phyloP scores from a whole-genome alignment of 139 green algal genomes.

The Helicosporidium sp. region DNA sequence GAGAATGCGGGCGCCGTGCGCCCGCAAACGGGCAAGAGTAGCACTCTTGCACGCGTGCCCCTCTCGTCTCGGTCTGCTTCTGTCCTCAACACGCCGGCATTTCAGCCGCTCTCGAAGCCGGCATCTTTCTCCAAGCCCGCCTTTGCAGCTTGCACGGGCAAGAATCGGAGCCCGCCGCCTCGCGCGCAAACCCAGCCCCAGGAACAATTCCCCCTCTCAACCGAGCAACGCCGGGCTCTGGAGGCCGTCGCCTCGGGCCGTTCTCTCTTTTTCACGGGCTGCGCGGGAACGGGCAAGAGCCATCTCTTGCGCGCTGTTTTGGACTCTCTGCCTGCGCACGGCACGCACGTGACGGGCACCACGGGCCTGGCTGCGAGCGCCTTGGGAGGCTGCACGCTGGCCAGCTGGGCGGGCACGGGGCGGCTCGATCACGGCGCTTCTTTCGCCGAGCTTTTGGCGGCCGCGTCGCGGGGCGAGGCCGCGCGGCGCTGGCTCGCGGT shows the following conservation, averaged over 20 bases:
- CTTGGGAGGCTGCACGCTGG: slow-evolving; percentile 33
- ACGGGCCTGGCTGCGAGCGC: slow-evolving; percentile 26
- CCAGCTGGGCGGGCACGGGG: slow-evolving; percentile 35
- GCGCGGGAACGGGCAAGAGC: slow-evolving; percentile 46
- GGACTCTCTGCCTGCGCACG: slow-evolving; percentile 8
- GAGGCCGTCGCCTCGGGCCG: too few relatives aligned
- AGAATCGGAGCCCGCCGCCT: not conserved
- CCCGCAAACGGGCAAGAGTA: not conserved
- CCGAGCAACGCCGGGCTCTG: not conserved
- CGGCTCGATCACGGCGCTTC: slow-evolving; percentile 10
- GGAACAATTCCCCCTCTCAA: not conserved
- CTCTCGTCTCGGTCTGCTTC: too few relatives aligned
- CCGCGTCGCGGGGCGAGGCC: slow-evolving; percentile 1
- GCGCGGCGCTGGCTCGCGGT: slow-evolving; percentile 19
- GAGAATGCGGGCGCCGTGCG: not conserved
- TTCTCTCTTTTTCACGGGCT: slow-evolving; percentile 5
- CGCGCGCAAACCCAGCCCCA: not conserved
- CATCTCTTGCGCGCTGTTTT: slow-evolving; percentile 35
- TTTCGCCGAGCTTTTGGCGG: slow-evolving; percentile 4
- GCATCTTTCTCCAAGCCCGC: not conserved
- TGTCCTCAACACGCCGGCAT: too few relatives aligned
- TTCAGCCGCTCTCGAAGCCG: too few relatives aligned
- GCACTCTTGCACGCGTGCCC: not conserved
- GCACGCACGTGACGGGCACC: slow-evolving; percentile 22
- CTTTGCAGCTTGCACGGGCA: not conserved